phyloP scores from a whole-genome alignment of 208 protist species.

The Leishmania aethiopica region DNA sequence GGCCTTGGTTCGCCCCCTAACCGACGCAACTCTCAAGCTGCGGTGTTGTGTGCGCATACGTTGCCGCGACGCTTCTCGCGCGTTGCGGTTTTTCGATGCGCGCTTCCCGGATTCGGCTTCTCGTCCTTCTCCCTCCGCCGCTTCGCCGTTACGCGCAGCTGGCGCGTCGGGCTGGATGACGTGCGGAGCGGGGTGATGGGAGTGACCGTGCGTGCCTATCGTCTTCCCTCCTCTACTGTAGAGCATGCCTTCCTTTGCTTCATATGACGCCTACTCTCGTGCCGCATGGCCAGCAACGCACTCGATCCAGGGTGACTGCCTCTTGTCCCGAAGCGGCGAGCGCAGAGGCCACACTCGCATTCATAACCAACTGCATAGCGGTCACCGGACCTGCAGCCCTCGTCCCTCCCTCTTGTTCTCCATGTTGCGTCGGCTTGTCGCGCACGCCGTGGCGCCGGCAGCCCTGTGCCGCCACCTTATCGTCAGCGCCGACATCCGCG shows the following conservation, averaged over 20 bases:
- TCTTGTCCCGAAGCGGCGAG: background rate
- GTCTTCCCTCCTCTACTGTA: background rate
- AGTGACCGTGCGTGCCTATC: background rate
- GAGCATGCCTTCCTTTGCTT: background rate
- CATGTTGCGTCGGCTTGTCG: conserved; percentile 25
- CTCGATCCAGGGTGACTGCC: background rate
- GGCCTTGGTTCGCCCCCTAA: background rate
- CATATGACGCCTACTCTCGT: too few relatives aligned
- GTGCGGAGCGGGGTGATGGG: background rate
- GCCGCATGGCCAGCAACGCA: background rate
- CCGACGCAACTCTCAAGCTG: background rate
- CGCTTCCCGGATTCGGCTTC: background rate
- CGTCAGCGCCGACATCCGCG: conserved; percentile 49
- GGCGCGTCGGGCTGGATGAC: background rate
- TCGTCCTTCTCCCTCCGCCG: background rate
- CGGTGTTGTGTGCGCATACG: background rate
- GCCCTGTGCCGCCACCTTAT: conserved; percentile 22
- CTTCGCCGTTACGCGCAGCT: background rate
- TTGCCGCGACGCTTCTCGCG: background rate
- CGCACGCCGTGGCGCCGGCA: conserved; percentile 1
- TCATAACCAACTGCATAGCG: background rate
- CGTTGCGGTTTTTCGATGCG: background rate
- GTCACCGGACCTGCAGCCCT: background rate
- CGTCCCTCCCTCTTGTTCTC: background rate
- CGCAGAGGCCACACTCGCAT: background rate